Conservation (phyloP, 2,329 filamentous ascomycete genomes). For the Endoconidiophora polonica region DNA sequence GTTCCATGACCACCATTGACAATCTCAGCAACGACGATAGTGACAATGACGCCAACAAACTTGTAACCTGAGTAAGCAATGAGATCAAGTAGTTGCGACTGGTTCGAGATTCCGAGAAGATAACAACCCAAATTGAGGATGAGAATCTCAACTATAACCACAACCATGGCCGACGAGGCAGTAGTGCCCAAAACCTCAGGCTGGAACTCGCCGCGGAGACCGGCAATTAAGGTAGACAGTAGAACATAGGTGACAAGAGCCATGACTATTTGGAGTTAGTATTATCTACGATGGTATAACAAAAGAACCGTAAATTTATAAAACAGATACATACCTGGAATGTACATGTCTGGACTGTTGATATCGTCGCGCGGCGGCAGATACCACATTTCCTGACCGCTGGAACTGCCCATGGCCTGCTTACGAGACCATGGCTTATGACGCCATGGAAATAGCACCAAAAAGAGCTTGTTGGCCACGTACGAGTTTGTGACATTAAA, state of each 20-base stretch:
- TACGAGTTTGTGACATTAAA: conserved; percentile 98
- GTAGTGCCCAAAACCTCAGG: conserved; percentile 86
- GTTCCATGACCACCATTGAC: conserved; percentile 65
- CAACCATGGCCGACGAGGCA: conserved; percentile 64
- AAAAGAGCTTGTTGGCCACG: conserved; percentile 78
- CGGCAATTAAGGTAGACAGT: conserved; percentile 76
- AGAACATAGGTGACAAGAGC: conserved; percentile 95
- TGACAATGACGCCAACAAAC: conserved; percentile 91
- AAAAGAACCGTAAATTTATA: background rate
- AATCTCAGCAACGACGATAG: conserved; percentile 62
- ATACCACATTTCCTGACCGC: conserved; percentile 59
- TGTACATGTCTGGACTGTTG: conserved; percentile 99
- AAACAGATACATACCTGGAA: conserved; percentile 41
- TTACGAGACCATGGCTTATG: conserved; percentile 96
- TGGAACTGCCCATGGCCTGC: conserved; percentile 49
- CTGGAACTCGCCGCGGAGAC: conserved; percentile 78
- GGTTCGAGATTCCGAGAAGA: conserved; percentile 81
- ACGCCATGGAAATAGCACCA: conserved; percentile 94
- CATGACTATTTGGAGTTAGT: conserved; percentile 46
- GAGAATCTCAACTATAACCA: conserved; percentile 78
- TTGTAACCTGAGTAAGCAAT: conserved; percentile 98
- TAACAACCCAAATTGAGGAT: conserved; percentile 85
- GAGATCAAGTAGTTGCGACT: conserved; percentile 81
- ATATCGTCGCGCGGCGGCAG: conserved; percentile 86
- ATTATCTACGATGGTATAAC: background rate